These are phyloP conservation scores for Blastocystis sp. DNA, from an alignment of 352 stramenopile species.

Conservation along the genomic window DNA sequence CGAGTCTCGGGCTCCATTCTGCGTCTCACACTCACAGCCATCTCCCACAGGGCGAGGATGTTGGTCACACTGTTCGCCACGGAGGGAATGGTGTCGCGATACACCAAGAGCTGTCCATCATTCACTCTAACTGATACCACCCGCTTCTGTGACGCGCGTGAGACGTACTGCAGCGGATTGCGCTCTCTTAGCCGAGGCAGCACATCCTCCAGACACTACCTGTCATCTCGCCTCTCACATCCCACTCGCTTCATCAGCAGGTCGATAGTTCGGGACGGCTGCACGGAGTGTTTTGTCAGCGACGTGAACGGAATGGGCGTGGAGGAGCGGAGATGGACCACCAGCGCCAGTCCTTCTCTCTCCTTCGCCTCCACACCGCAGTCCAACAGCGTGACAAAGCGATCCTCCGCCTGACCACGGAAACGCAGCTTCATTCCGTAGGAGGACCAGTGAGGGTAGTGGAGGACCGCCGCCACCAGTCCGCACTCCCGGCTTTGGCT, in stretches of 20 bases:
- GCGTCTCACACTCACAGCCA: background rate
- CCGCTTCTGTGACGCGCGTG: constrained; percentile 11
- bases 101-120: constrained; percentile 11
- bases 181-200: background rate
- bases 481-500: background rate
- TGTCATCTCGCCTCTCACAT: background rate
- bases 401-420: background rate
- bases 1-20: constrained; percentile 26
- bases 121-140: background rate
- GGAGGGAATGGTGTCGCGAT: constrained; percentile 28
- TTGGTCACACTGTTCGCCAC: constrained; percentile 38
- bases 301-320: background rate
- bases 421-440: constrained; percentile 16
- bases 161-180: constrained; percentile 21
- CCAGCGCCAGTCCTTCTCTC: constrained; percentile 4
- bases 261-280: background rate
- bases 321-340: constrained; percentile 1
- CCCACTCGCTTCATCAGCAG: constrained; percentile 20
- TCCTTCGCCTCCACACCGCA: background rate
- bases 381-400: background rate
- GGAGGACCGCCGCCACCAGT: background rate
- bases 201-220: constrained; percentile 16
- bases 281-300: constrained; percentile 17
- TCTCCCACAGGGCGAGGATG: background rate
- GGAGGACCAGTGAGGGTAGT: constrained; percentile 6